Evolutionary conservation across 805 yeast genomes (phyloP), one percentile per base, ranked within the genome.

Genomic region (Schwanniomyces polymorphus): DNA sequence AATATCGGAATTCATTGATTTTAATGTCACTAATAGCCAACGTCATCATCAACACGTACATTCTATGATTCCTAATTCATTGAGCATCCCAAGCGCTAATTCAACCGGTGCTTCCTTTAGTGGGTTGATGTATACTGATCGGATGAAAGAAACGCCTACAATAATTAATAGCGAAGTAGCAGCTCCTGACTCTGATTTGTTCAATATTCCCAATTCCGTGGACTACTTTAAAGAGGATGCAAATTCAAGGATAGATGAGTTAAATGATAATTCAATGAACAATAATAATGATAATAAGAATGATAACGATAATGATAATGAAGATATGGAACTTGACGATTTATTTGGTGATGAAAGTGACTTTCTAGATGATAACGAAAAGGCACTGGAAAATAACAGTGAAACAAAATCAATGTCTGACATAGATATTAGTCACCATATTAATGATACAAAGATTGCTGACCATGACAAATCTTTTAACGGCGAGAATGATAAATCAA

Each of bases 1-100:
- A 23, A 64, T 73, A 4, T 59, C 70, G 2, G 72, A 67, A 11
- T 67, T 70, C 44, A 56, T 72, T 26, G 74, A 68, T 43, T 65
- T 64, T 48, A 60, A 56, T 33, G 67, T 68, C 12, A 42, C 63
- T 6, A 47, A 53, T 17, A 57, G 60, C 40, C 40, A 48, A 26
- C 35, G 3, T 9, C 42, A 38, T 18, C 48, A 48, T 14, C 40
- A 42, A 21, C 33, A 37, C 11, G 37, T 27, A 7, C n/a, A 28
- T 18, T n/a, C 14, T 27, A 43, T 18, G 28, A 31, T 40, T 41
- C 29, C 21, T n/a, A 26, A 42, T 28, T 43, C 54, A 5, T 52
- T 50, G 35, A 53, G 52, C 42, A 51, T 53, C 1, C 56, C 62
- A 3, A 62, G 65, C 44, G 55, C 47, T 2, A 42, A 49, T 8